Base-by-base conservation (phyloP, 192 early-diverging fungal genomes). In the Podila epicladia region DNA sequence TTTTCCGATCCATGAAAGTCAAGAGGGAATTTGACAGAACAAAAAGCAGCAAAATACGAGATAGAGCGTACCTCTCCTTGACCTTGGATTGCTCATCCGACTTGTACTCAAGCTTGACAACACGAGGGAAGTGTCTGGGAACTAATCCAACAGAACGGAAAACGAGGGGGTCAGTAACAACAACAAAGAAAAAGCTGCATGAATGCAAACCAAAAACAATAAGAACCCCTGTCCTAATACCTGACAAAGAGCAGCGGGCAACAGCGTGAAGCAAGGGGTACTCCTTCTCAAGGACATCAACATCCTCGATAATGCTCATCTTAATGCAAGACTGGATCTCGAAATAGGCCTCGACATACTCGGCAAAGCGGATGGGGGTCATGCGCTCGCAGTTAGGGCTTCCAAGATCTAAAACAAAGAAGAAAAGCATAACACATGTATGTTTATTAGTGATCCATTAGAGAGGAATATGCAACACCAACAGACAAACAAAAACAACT, bases 341-440 rank as follows among this genome's bases (percentile, higher is more conserved):
- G 70, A 94, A 93, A n/a, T 89, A 85, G n/a, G 31, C 58, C 24
- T 88, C 78, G 53, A 97, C 88, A 71, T 92, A 91, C 62, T 91
- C 85, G 5, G 91, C 90, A 65, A 93, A 91, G 28, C 84, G 87
- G 69, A 90, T 86, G 19, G 95, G 95, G 12, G 94, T 90, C 94
- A 95, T 95, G n/a, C 93, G 89, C 76, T 97, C 95, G 22, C 94
- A 92, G 79, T 93, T 94, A 58, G 91, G 92, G 59, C 91, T 92
- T 66, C 94, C 94, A 64, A 97, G 91, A 84, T 97, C 95, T 83
- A 86, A 26, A n/a, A 31, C 3, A 35, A 69, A 32, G 5, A 49
- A 5, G 20, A 68, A 31, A 31, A 62, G 22, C 35, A 53, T 31
- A 32, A 32, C 29, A 60, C 59, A 48, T 61, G 29, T 26, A 26